phyloP scores from a whole-genome alignment of 768 basidiomycete species.

The Tylopilus vinaceipallidus region DNA sequence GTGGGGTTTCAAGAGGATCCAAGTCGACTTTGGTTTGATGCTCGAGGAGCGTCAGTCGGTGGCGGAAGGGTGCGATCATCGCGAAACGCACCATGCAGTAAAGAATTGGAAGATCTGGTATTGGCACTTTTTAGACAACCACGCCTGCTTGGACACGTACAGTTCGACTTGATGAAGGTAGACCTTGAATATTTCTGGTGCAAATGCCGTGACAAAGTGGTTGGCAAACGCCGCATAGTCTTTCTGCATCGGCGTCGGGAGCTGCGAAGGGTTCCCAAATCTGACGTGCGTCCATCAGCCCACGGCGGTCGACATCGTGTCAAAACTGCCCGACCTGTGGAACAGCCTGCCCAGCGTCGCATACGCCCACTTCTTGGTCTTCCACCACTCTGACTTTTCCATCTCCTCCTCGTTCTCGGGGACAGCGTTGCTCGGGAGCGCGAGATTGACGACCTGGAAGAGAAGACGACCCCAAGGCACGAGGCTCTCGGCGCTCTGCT shows the following conservation, averaged over 20 bases:
- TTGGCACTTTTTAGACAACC: constrained; percentile 82
- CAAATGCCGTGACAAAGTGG: constrained; percentile 75
- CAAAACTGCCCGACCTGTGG: constrained; percentile 48
- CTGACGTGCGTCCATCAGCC: constrained; percentile 33
- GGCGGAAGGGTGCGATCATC: neutral
- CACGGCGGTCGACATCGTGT: neutral
- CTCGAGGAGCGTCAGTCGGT: constrained; percentile 40
- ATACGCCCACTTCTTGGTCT: constrained; percentile 92
- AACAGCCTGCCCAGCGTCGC: constrained; percentile 76
- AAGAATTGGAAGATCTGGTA: constrained; percentile 85
- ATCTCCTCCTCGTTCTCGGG: constrained; percentile 73
- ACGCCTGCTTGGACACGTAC: constrained; percentile 68
- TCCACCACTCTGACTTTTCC: constrained; percentile 86
- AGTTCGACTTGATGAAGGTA: constrained; percentile 68
- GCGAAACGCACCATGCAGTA: constrained; percentile 69
- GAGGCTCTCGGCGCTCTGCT: constrained; percentile 70
- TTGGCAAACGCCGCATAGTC: constrained; percentile 72
- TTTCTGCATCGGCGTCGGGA: constrained; percentile 67
- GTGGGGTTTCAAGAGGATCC: constrained; percentile 84
- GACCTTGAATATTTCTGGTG: constrained; percentile 82
- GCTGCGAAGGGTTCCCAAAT: constrained; percentile 85
- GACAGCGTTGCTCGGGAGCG: constrained; percentile 61
- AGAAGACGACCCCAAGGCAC: constrained; percentile 87
- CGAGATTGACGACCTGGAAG: constrained; percentile 74
- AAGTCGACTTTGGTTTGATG: constrained; percentile 91